These are phyloP conservation scores for Cutaneotrichosporon cyanovorans DNA, from an alignment of 1,284 basidiomycete genomes.

Conservation along the genomic window DNA sequence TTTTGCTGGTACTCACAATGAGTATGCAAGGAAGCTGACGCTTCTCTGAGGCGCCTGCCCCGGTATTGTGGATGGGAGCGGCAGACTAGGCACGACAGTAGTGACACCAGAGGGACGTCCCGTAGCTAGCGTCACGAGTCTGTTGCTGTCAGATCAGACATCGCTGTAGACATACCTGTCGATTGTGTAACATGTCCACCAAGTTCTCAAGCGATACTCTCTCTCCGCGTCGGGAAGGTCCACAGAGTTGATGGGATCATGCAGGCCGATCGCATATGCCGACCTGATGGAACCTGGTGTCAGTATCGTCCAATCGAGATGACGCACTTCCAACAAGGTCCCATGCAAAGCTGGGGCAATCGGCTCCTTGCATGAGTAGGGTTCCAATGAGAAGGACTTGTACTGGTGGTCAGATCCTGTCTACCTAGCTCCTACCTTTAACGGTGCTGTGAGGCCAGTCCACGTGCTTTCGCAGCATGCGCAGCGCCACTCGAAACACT, in stretches of 20 bases:
- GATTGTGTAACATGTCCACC: constrained; percentile 20
- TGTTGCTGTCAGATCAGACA: neutral
- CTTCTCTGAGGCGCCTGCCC: constrained; percentile 2
- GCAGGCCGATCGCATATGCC: constrained; percentile 17
- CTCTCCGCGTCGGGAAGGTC: constrained; percentile 4
- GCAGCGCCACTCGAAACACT: constrained; percentile 8
- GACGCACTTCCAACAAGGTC: constrained; percentile 17
- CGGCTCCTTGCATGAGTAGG: constrained; percentile 19
- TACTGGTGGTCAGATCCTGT: neutral
- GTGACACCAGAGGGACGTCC: constrained; percentile 14
- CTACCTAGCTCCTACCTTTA: constrained; percentile 7
- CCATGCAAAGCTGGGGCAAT: constrained; percentile 14
- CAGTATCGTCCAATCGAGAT: neutral
- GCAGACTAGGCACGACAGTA: neutral
- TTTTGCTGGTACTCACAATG: constrained; percentile 6
- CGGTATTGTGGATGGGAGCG: constrained; percentile 5
- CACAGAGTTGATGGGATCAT: constrained; percentile 7
- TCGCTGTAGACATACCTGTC: constrained; percentile 5
- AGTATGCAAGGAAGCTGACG: constrained; percentile 10
- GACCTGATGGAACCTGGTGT: constrained; percentile 13
- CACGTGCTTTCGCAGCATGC: constrained; percentile 14
- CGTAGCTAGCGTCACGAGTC: constrained; percentile 13
- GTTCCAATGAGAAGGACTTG: constrained; percentile 15
- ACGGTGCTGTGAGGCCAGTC: constrained; percentile 16
- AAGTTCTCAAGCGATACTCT: constrained; percentile 14